These are phyloP conservation scores for Rhizopogon roseolus DNA, from an alignment of 768 basidiomycete species.

Conservation along the genomic window DNA sequence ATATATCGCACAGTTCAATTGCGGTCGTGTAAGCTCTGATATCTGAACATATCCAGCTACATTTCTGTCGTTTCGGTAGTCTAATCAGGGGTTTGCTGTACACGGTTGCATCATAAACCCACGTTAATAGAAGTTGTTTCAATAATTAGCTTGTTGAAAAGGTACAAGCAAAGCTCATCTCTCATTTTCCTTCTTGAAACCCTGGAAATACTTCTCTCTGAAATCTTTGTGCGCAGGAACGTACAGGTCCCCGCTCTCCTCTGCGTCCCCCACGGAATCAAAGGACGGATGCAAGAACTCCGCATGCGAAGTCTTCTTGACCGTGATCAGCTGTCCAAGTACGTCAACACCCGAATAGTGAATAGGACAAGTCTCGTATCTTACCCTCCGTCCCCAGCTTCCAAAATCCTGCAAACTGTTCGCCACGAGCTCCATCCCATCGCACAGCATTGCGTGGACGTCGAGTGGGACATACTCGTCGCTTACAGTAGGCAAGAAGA, in stretches of 20 bases:
- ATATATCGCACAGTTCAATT: too few species aligned
- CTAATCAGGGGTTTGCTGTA: too few species aligned
- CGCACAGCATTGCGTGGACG: slow-evolving; percentile 68
- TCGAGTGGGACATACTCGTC: slow-evolving; percentile 91
- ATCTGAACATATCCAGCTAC: too few species aligned
- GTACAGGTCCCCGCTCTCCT: slow-evolving; percentile 25
- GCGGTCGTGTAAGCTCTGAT: too few species aligned
- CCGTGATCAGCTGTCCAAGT: slow-evolving; percentile 78
- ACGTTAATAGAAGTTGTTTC: not conserved
- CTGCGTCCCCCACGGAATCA: slow-evolving; percentile 19
- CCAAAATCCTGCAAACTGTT: slow-evolving; percentile 94
- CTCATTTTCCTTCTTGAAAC: slow-evolving; percentile 51
- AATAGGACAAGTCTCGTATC: slow-evolving; percentile 22
- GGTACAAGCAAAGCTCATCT: not conserved
- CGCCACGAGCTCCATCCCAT: slow-evolving; percentile 83
- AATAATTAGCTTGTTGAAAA: not conserved
- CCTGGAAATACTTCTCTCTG: slow-evolving; percentile 81
- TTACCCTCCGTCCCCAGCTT: slow-evolving; percentile 87
- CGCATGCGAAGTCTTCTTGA: slow-evolving; percentile 58
- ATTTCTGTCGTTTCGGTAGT: too few species aligned
- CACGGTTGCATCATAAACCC: not conserved
- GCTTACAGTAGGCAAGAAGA: slow-evolving; percentile 90
- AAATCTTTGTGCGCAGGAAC: slow-evolving; percentile 88
- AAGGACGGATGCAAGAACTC: slow-evolving; percentile 54
- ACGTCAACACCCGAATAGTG: slow-evolving; percentile 2